Evolutionary conservation across 2,329 filamentous ascomycete species (phyloP).

Genomic region (Lachnellula arida): DNA sequence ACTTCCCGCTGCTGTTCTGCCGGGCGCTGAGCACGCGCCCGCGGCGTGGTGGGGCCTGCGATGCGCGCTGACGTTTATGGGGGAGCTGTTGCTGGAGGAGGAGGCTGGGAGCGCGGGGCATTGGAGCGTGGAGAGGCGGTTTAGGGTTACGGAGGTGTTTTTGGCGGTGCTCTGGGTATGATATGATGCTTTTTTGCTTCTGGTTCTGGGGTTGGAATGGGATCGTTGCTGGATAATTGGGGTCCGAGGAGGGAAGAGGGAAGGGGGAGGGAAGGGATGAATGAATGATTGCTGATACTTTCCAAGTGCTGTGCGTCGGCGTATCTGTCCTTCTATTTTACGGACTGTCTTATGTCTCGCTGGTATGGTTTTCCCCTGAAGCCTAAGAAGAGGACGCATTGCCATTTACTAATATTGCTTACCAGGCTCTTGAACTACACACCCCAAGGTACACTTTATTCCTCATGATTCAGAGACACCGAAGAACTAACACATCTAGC

Average conservation of each 20-base stretch:
- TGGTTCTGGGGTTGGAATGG: no score
- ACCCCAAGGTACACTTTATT: conserved; percentile 45
- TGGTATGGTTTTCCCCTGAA: conserved; percentile 49
- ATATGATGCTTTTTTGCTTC: conserved; percentile 1
- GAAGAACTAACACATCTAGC: conserved; percentile 38
- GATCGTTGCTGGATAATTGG: not conserved
- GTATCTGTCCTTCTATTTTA: conserved; percentile 78
- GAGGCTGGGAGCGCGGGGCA: conserved; percentile 33
- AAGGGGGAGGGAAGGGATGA: not conserved
- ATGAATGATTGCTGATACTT: conserved; percentile 11
- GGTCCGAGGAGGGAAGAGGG: no score
- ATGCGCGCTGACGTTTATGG: conserved; percentile 62
- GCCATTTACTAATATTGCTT: not conserved
- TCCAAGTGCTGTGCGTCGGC: conserved; percentile 68
- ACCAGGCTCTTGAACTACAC: conserved; percentile 78
- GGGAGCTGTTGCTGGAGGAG: conserved; percentile 52
- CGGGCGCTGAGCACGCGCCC: conserved; percentile 69
- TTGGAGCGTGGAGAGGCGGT: conserved; percentile 43
- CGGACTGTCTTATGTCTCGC: conserved; percentile 78
- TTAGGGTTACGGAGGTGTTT: conserved; percentile 62
- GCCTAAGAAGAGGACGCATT: not conserved
- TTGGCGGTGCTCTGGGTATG: conserved; percentile 71
- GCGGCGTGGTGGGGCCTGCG: conserved; percentile 68
- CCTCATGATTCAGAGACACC: not conserved
- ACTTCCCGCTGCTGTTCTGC: conserved; percentile 66